Evolutionary conservation across 768 basidiomycete species (phyloP), one percentile per base, ranked within the genome.

Genomic region (Coprinellus aureogranulatus): DNA sequence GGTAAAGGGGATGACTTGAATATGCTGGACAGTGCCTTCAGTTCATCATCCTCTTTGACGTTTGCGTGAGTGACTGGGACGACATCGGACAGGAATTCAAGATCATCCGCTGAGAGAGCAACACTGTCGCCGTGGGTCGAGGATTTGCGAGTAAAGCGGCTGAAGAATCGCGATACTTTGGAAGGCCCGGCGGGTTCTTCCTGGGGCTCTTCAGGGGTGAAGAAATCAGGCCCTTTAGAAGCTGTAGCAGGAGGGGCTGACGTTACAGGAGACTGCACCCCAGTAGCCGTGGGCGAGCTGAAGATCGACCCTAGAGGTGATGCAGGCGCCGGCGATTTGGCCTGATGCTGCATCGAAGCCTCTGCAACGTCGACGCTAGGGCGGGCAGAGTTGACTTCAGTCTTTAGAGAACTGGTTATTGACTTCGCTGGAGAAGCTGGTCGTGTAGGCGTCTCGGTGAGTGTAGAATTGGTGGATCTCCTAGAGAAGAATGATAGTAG

Each of bases 141-240:
- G 20, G 75, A 62, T 47, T 72, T 77, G 22, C 84, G 81, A 8
- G 85, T 86, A 69, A 95, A 90, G 48, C 90, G 83, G 50, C 81
- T 84, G 48, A 94, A 77, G 68, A 95, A 94, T 4, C 93, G 84
- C 11, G 92, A 91, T 30, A 94, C 89, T 8, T 84, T 90, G 0
- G 93, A 91, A 27, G 83, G 76, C 14, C 79, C 67, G 4, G 76
- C 65, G 31, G 64, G 62, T 16, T 67, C 62, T 22, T 70, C 69
- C 30, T 60, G 56, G 23, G 62, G 25, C 23, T 62, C 54, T 23
- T 67, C 56, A 3, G 65, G 57, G 14, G 59, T 59, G 31, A 59
- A 42, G 68, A 55, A 30, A 59, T 63, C 31, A 61, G n/a, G 37
- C 46, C n/a, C 37, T 18, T 41, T 63, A 53, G 37, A 23, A 53